Base-by-base conservation (phyloP, 176 grass and related monocot species). In the Secale cereale region DNA sequence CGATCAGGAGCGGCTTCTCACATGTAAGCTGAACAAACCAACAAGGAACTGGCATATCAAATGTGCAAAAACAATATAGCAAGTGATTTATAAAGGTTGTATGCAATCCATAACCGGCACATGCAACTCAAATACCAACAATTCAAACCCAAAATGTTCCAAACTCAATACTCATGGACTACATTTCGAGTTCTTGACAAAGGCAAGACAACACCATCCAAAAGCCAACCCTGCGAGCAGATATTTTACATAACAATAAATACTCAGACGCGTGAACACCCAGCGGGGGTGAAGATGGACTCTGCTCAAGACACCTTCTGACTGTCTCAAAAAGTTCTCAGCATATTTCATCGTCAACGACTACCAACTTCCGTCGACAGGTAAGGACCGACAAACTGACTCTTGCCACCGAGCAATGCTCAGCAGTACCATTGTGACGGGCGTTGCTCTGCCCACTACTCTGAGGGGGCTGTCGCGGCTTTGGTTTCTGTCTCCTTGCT, bases 401-500 rank as follows among this genome's bases (percentile, higher is more conserved):
- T 62, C 28, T 65, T 84, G 23, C 31, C 66, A 59, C 75, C 19
- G 14, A 59, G 83, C 64, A 69, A 43, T 8, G 61, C 45, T 56
- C 10, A 26, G 66, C 16, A 63, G 59, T 77, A 70, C 2, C 15
- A 4, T 56, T 61, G 11, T 25, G 39, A n/a, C 27, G 1, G 76
- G 20, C 59, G 3, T 48, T 61, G 57, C 26, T 56, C 19, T 16
- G 37, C 45, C 46, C 27, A 69, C 81, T 91, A 88, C 63, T 91
- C 82, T 0, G 82, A 54, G 12, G 77, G 33, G 41, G 77, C 17
- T 41, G 71, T 16, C 4, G 50, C 81, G 0, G 65, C 6, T 73
- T 92, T 87, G 33, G 62, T 82, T 67, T 85, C 85, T 12, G 37
- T 32, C 23, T 72, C 80, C 35, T 78, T 87, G 76, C 40, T 22